These are phyloP conservation scores for Russula foetens DNA, from an alignment of 768 basidiomycete genomes.

Conservation along the genomic window DNA sequence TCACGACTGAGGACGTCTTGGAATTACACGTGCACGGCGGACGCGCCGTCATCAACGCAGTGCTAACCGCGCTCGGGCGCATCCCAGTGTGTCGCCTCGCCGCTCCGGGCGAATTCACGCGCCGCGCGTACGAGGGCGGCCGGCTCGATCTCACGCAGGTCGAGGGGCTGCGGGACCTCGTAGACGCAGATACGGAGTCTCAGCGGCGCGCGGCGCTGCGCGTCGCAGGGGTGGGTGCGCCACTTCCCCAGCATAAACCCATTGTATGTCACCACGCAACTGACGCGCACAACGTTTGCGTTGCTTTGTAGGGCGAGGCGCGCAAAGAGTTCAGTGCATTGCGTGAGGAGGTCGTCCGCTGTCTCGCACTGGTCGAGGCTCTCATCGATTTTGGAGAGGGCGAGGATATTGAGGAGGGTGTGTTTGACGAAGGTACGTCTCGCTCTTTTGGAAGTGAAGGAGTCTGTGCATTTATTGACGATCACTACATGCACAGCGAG, in stretches of 20 bases:
- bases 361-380: conserved; percentile 76
- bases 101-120: conserved; percentile 83
- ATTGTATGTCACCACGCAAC: too few species aligned
- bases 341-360: conserved; percentile 57
- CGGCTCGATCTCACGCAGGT: conserved; percentile 83
- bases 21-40: conserved; percentile 88
- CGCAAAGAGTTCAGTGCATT: conserved; percentile 54
- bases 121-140: conserved; percentile 73
- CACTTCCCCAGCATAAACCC: too few species aligned
- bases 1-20: conserved; percentile 74
- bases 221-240: conserved; percentile 52
- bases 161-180: conserved; percentile 79
- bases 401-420: conserved; percentile 80
- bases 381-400: conserved; percentile 92
- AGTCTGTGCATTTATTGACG: not conserved
- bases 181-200: conserved; percentile 80
- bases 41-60: conserved; percentile 64
- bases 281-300: too few species aligned
- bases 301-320: conserved; percentile 46
- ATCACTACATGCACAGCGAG: conserved; percentile 36
- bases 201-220: conserved; percentile 69
- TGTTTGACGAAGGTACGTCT: conserved; percentile 57
- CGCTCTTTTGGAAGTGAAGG: not conserved
- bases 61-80: conserved; percentile 53
- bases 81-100: conserved; percentile 68